phyloP scores from a whole-genome alignment of 306 rosid species.

The Lathyrus aphaca region DNA sequence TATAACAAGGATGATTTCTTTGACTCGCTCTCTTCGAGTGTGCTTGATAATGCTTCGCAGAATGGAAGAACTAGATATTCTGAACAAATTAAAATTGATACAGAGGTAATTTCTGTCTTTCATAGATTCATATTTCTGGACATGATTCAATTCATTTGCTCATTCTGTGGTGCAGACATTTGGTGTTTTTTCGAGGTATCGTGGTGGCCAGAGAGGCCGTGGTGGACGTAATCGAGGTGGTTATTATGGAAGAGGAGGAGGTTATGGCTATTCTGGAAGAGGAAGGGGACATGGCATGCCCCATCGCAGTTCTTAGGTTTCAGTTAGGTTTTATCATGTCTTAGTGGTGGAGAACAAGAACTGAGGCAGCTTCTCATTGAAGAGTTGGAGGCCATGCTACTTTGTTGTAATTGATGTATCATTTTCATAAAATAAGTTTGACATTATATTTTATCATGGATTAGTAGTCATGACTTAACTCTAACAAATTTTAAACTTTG shows the following conservation, averaged over 20 bases:
- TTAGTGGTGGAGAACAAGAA: conserved; percentile 32
- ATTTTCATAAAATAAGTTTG: conserved; percentile 50
- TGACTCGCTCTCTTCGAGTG: conserved; percentile 70
- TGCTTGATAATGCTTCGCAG: conserved; percentile 50
- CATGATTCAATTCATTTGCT: conserved; percentile 31
- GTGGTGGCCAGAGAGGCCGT: conserved; percentile 83
- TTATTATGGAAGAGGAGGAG: conserved; percentile 77
- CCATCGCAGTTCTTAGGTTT: conserved; percentile 42
- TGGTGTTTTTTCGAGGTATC: conserved; percentile 76
- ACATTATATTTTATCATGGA: conserved; percentile 13
- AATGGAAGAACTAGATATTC: conserved; percentile 80
- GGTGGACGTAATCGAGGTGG: conserved; percentile 85
- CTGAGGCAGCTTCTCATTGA: conserved; percentile 18
- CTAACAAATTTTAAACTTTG: too few relatives aligned
- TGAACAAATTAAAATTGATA: conserved; percentile 83
- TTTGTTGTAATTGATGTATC: conserved; percentile 33
- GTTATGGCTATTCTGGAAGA: conserved; percentile 67
- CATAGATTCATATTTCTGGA: conserved; percentile 17
- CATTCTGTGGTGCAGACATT: conserved; percentile 72
- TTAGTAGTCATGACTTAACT: too few relatives aligned
- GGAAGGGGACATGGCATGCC: conserved; percentile 75
- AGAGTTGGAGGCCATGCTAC: conserved; percentile 34
- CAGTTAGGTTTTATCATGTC: conserved; percentile 31
- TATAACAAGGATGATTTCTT: conserved; percentile 94
- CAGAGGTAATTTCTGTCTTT: conserved; percentile 59